These are phyloP conservation scores for Crithidia expoeki DNA, from an alignment of 208 protist genomes.

Conservation along the genomic window DNA sequence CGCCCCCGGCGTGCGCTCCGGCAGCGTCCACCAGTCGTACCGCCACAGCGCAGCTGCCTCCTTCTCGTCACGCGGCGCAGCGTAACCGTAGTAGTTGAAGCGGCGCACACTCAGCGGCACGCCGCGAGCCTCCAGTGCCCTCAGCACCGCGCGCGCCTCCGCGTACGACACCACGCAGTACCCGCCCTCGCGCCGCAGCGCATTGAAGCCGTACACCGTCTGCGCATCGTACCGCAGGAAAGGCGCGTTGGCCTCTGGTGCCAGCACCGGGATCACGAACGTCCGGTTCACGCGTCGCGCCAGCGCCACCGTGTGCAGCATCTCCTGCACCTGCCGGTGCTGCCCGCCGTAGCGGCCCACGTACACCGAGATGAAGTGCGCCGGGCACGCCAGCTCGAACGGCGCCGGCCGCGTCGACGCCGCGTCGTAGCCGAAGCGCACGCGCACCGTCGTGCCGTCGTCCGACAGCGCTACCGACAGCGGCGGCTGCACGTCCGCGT, in stretches of 20 bases:
- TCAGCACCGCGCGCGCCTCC: conserved; percentile 15
- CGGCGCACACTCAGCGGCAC: conserved; percentile 2
- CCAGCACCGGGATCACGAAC: conserved; percentile 10
- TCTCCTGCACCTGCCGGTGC: conserved; percentile 24
- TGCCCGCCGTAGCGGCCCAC: conserved; percentile 25
- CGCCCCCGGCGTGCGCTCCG: background rate
- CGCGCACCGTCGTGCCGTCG: background rate
- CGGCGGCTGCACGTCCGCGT: conserved; percentile 15
- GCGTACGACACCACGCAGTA: conserved; percentile 24
- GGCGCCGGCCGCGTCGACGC: background rate
- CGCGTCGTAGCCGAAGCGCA: conserved; percentile 12
- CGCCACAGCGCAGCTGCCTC: background rate
- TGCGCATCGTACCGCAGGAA: conserved; percentile 11
- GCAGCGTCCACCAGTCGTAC: background rate
- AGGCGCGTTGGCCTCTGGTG: background rate
- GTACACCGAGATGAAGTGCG: conserved; percentile 15
- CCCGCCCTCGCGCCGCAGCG: conserved; percentile 15
- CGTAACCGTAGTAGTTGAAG: conserved; percentile 5
- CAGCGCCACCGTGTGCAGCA: conserved; percentile 18
- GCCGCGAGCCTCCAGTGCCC: background rate
- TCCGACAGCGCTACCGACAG: background rate
- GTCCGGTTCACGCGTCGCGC: conserved; percentile 9
- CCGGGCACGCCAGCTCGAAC: conserved; percentile 6
- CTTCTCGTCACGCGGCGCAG: background rate
- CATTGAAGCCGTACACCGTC: conserved; percentile 23